These are phyloP conservation scores for Microbotryomycetes sp. DNA, from an alignment of 1,284 basidiomycete genomes.

Conservation along the genomic window DNA sequence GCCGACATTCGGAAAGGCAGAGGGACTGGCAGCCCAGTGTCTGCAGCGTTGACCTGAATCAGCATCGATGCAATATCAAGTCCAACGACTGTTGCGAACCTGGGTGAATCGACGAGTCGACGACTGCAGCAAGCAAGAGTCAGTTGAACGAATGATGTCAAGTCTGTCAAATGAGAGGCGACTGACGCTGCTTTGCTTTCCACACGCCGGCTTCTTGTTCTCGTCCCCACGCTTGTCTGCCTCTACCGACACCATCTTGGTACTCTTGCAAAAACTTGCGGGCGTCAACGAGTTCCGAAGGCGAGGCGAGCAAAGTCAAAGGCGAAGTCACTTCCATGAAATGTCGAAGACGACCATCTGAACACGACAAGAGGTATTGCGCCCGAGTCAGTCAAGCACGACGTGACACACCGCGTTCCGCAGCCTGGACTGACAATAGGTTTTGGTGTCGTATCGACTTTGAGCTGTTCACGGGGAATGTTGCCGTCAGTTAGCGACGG, in stretches of 20 bases:
- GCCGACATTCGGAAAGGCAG: slow-evolving; percentile 51
- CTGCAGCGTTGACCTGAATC: slow-evolving; percentile 37
- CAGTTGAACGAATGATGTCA: background rate
- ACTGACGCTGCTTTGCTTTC: slow-evolving; percentile 47
- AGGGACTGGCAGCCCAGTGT: slow-evolving; percentile 47
- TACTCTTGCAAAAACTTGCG: slow-evolving; percentile 40
- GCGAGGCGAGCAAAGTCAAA: slow-evolving; percentile 48
- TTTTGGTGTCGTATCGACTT: slow-evolving; percentile 29
- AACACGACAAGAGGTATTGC: background rate
- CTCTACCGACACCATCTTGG: slow-evolving; percentile 40
- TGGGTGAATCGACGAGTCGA: slow-evolving; percentile 37
- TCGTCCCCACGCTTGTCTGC: slow-evolving; percentile 42
- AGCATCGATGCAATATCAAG: too few relatives aligned
- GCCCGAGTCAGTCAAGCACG: background rate
- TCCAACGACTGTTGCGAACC: slow-evolving; percentile 10
- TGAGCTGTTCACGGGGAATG: too few relatives aligned
- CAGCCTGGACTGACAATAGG: slow-evolving; percentile 21
- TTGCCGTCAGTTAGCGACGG: too few relatives aligned
- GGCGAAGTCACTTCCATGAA: slow-evolving; percentile 51
- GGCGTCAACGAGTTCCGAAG: slow-evolving; percentile 42
- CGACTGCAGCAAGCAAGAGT: slow-evolving; percentile 35
- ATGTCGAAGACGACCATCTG: slow-evolving; percentile 47
- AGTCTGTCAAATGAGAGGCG: background rate
- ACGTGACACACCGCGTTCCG: background rate
- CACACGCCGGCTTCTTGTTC: slow-evolving; percentile 41